A percentile compares a stretch with the other conserved stretches of the same genome.
Evolutionary conservation across 164 flowering plant genomes (phyloP).

Genomic region (Sedum album): DNA sequence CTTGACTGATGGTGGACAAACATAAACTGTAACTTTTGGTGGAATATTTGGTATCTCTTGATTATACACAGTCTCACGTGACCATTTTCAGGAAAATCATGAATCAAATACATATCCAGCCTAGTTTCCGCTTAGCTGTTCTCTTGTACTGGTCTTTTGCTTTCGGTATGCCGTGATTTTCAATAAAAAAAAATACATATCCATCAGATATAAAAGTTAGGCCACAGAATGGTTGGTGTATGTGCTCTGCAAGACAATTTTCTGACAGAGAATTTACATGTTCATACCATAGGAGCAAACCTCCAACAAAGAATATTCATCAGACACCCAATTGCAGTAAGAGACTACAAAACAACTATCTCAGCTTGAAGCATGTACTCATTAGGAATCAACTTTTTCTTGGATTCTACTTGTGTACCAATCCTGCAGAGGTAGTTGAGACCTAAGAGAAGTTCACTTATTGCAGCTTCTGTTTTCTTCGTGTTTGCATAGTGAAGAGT

Average conservation of each 20-base stretch:
- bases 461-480: slow-evolving; percentile 45
- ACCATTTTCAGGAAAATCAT: too few species aligned
- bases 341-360: slow-evolving; percentile 7
- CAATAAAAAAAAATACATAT: too few species aligned
- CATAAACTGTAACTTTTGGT: not conserved
- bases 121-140: too few species aligned
- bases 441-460: slow-evolving; percentile 49
- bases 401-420: slow-evolving; percentile 13
- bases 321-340: not conserved
- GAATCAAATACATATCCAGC: too few species aligned
- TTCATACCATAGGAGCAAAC: not conserved
- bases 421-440: slow-evolving; percentile 42
- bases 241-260: too few species aligned
- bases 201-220: too few species aligned
- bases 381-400: slow-evolving; percentile 12
- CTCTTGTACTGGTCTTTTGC: too few species aligned
- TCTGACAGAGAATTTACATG: not conserved
- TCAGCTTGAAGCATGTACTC: slow-evolving; percentile 12
- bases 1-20: not conserved
- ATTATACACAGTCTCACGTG: too few species aligned
- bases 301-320: not conserved
- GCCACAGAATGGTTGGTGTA: too few species aligned
- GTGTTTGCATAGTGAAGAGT: slow-evolving; percentile 51
- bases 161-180: too few species aligned
- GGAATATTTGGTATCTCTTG: not conserved